These are phyloP conservation scores for Posidonia oceanica DNA, from an alignment of 116 monocot genomes.

Conservation along the genomic window DNA sequence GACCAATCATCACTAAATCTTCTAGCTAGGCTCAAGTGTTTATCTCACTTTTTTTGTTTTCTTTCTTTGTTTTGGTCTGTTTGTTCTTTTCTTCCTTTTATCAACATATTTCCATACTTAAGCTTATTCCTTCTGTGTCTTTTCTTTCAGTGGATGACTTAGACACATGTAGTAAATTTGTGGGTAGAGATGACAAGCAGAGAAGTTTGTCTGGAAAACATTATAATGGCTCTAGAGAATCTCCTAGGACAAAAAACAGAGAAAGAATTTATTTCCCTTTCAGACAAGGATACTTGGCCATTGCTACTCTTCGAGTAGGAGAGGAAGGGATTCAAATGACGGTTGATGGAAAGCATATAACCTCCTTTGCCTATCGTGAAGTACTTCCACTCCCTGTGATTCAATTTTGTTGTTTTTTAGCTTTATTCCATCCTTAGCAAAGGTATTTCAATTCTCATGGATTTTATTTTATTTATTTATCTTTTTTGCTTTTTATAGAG, in stretches of 20 bases:
- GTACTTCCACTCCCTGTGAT: slow-evolving; percentile 22
- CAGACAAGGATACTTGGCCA: slow-evolving; percentile 65
- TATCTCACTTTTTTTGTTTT: background rate
- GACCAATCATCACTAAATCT: no score
- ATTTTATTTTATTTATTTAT: background rate
- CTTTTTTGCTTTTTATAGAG: slow-evolving; percentile 31
- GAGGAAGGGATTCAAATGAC: slow-evolving; percentile 88
- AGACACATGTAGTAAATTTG: slow-evolving; percentile 44
- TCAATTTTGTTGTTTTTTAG: background rate
- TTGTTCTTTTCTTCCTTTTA: background rate
- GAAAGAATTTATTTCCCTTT: slow-evolving; percentile 69
- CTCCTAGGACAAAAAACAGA: slow-evolving; percentile 8
- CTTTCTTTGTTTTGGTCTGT: background rate
- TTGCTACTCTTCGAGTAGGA: slow-evolving; percentile 79
- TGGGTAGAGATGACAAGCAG: slow-evolving; percentile 43
- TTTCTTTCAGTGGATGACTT: slow-evolving; percentile 66
- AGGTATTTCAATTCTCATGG: background rate
- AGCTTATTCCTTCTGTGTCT: slow-evolving; percentile 3
- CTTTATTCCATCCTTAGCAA: no score
- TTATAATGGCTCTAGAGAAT: slow-evolving; percentile 30
- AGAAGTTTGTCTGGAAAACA: slow-evolving; percentile 1
- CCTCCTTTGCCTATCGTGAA: slow-evolving; percentile 91
- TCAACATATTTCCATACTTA: background rate
- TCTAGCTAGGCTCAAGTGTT: no score
- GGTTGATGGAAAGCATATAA: slow-evolving; percentile 88